Evolutionary conservation across 1,139 yeast species (phyloP), one percentile per base, ranked within the genome.

Genomic region (Pichia sp.): DNA sequence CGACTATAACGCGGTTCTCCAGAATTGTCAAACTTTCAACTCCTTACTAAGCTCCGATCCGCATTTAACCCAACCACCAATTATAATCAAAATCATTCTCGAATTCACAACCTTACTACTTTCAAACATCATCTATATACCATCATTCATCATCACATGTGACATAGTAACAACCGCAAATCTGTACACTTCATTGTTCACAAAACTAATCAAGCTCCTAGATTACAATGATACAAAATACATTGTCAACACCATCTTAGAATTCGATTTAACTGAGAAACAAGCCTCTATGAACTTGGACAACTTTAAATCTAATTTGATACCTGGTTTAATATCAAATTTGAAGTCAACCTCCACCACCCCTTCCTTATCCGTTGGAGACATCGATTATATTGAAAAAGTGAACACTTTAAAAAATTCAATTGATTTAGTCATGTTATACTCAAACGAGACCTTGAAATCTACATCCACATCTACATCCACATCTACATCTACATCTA

Each of bases 61-160:
- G 7, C 40, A 55, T 24, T n/a, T 57, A 15, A 44, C 43, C 3
- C 40, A 46, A 32, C 48, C 46, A 2, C 62, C 63, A 15, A 48
- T 56, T 8, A 52, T 44, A 16, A 24, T 56, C 15, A 53, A 56
- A 40, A 47, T 56, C 8, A 43, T 50, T 12, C 30, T 59, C 15
- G 61, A 59, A 48, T 56, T 57, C 29, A 42, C 54, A 8, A 44
- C 50, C 13, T 41, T 57, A 5, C 46, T 53, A n/a, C 38, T 56
- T 9, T 42, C 57, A 8, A 53, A 56, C 40, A 42, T 61, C n/a
- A 34, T 41, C 18, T 56, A 56, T 38, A 11, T n/a, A 23, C 23
- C 22, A 8, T 1, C 35, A 38, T 18, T 22, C 23, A 24, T 22
- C 24, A 39, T 36, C 25, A 9, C 27, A 40, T 37, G 38, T n/a